Evolutionary conservation across 1,139 yeast species (phyloP).

Genomic region (Blastobotrys elegans): DNA sequence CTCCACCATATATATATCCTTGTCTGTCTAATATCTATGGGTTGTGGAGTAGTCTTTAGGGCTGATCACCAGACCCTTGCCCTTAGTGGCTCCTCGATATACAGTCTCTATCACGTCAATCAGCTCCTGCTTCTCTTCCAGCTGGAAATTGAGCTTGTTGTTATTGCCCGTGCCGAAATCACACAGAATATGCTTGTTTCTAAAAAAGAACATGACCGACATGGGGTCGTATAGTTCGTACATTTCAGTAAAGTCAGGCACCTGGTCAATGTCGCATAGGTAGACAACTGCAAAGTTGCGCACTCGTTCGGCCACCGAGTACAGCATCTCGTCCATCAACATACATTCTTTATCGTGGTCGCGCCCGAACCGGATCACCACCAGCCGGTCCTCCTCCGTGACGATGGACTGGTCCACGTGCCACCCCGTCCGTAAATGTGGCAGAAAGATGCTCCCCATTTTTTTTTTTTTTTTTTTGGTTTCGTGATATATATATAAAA

Average conservation of each 20-base stretch:
- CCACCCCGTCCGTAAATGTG: slow-evolving; percentile 89
- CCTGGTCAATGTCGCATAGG: slow-evolving; percentile 82
- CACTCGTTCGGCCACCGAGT: slow-evolving; percentile 73
- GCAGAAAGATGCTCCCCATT: slow-evolving; percentile 85
- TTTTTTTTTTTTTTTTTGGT: not conserved
- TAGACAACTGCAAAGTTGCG: slow-evolving; percentile 85
- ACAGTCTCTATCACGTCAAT: slow-evolving; percentile 88
- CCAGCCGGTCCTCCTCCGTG: slow-evolving; percentile 80
- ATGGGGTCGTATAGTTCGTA: slow-evolving; percentile 89
- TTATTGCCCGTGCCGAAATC: slow-evolving; percentile 98
- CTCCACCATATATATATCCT: no score
- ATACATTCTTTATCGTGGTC: slow-evolving; percentile 75
- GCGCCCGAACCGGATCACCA: slow-evolving; percentile 82
- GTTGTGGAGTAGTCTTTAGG: slow-evolving; percentile 51
- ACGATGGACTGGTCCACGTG: slow-evolving; percentile 96
- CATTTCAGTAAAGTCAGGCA: slow-evolving; percentile 89
- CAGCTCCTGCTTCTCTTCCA: slow-evolving; percentile 81
- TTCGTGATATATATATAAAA: not conserved
- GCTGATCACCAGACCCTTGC: slow-evolving; percentile 85
- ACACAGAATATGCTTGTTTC: slow-evolving; percentile 95
- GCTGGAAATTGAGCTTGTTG: slow-evolving; percentile 78
- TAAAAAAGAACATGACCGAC: slow-evolving; percentile 87
- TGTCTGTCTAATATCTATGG: slow-evolving; percentile 20
- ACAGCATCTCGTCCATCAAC: slow-evolving; percentile 84
- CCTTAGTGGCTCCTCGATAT: slow-evolving; percentile 86